These are phyloP conservation scores for Carex scoparia DNA, from an alignment of 176 grass and related monocot genomes.

Conservation along the genomic window DNA sequence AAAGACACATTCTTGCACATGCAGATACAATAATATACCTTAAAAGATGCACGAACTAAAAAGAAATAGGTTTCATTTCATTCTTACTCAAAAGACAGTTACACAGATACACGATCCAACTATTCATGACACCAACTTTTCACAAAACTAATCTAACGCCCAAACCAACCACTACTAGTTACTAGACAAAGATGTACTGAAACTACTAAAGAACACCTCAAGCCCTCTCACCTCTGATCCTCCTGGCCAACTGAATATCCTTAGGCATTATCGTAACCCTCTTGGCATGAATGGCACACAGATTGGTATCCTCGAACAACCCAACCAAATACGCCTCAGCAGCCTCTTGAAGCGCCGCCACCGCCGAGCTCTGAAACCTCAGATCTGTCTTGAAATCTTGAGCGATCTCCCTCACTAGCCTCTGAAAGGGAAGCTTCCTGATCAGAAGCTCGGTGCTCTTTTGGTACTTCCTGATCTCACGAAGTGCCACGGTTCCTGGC, in stretches of 20 bases:
- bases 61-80: not conserved
- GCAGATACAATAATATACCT: not conserved
- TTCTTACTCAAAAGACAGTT: not conserved
- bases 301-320: slow-evolving; percentile 87
- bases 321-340: slow-evolving; percentile 75
- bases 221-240: slow-evolving; percentile 85
- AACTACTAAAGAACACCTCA: slow-evolving; percentile 16
- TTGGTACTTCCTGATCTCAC: slow-evolving; percentile 87
- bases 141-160: not conserved
- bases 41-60: not conserved
- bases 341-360: slow-evolving; percentile 79
- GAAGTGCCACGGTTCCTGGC: slow-evolving; percentile 58
- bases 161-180: not conserved
- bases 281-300: slow-evolving; percentile 94
- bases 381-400: slow-evolving; percentile 95
- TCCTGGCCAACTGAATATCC: slow-evolving; percentile 81
- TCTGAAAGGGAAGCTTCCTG: slow-evolving; percentile 81
- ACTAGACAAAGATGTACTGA: not conserved
- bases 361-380: slow-evolving; percentile 55
- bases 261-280: slow-evolving; percentile 96
- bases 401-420: slow-evolving; percentile 67
- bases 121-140: not conserved
- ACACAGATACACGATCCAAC: not conserved
- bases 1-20: slow-evolving; percentile 10
- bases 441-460: slow-evolving; percentile 95